Percentiles rank a stretch among this genome's conserved stretches.
Evolutionary conservation across 2,329 filamentous ascomycete genomes (phyloP).

Genomic region (Rutstroemia sydowiana): DNA sequence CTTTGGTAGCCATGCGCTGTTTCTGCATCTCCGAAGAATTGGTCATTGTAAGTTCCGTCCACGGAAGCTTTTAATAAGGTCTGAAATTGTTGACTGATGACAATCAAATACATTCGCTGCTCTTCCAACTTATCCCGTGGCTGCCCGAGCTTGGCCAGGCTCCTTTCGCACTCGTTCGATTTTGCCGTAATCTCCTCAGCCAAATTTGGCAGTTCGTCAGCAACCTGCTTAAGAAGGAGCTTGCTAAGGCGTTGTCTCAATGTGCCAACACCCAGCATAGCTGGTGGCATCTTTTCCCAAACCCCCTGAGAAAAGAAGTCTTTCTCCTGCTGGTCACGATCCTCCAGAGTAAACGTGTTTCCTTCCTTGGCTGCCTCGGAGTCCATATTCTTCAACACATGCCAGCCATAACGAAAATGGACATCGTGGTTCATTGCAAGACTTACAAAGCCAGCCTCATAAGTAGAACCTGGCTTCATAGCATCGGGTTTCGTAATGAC

Average conservation of each 20-base stretch:
- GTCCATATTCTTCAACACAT: conserved; percentile 42
- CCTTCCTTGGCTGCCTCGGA: conserved; percentile 34
- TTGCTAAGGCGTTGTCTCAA: conserved; percentile 44
- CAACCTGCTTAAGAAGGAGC: conserved; percentile 42
- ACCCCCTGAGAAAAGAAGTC: conserved; percentile 37
- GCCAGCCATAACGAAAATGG: conserved; percentile 44
- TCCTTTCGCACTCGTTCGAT: conserved; percentile 30
- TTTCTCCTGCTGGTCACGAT: conserved; percentile 36
- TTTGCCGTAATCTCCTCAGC: conserved; percentile 36
- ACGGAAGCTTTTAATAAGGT: conserved; percentile 38
- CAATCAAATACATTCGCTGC: conserved; percentile 41
- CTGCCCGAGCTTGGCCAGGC: conserved; percentile 41
- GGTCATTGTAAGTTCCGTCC: conserved; percentile 44
- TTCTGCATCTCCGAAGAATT: conserved; percentile 40
- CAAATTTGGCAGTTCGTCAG: conserved; percentile 39
- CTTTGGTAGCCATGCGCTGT: conserved; percentile 31
- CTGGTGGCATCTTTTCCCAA: conserved; percentile 33
- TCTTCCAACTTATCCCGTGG: conserved; percentile 39
- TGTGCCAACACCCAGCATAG: conserved; percentile 39
- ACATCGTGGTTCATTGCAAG: conserved; percentile 41
- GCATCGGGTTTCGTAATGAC: conserved; percentile 56
- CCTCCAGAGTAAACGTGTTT: conserved; percentile 22
- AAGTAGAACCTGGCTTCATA: conserved; percentile 31
- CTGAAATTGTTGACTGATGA: conserved; percentile 39
- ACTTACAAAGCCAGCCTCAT: conserved; percentile 34